Evolutionary conservation across 148 eudicot genomes (phyloP), one percentile per base, ranked within the genome.

Genomic region (Agrostemma githago): DNA sequence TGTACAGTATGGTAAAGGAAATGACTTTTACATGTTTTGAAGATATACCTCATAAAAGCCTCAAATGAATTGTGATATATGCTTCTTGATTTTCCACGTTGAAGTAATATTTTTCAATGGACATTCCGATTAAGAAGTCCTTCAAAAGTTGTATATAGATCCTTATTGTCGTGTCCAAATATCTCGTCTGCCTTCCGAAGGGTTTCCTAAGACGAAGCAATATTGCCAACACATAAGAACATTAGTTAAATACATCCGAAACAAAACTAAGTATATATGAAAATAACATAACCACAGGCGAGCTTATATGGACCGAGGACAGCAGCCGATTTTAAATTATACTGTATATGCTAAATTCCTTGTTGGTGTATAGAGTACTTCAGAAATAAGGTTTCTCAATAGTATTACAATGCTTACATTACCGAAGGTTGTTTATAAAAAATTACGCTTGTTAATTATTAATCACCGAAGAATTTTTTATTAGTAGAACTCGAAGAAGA

Each of bases 111-210:
- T 48, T 48, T 76, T 87, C 82, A 93, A 6, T 89, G 90, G 26
- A 72, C 69, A 79, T 86, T 89, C 21, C 98, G 97, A 64, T 84
- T 80, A 67, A 95, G 86, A 59, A 95, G 79, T 17, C 98, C 94
- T 86, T 90, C 97, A 46, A 95, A 95, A 20, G 86, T 78, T 62
- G 84, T 78, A 66, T 85, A 92, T 8, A 95, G 80, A 68, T 95
- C 98, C 87, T 86, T 90, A 82, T 95, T 95, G 62, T 90, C 92
- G 5, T 90, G 85, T 16, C 98, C 98, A 14, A 95, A 95, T 40
- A 95, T 92, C 77, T 88, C 96, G 77, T 90, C 94, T 4, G 98
- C 98, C 81, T 88, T 95, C 80, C 78, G 78, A 64, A 95, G 83
- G 4, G 96, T 95, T 77, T 92, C 98, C 98, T 95, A 78, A 6